These are phyloP conservation scores for Saccharomycopsis malanga DNA, from an alignment of 805 yeast species.

Conservation along the genomic window DNA sequence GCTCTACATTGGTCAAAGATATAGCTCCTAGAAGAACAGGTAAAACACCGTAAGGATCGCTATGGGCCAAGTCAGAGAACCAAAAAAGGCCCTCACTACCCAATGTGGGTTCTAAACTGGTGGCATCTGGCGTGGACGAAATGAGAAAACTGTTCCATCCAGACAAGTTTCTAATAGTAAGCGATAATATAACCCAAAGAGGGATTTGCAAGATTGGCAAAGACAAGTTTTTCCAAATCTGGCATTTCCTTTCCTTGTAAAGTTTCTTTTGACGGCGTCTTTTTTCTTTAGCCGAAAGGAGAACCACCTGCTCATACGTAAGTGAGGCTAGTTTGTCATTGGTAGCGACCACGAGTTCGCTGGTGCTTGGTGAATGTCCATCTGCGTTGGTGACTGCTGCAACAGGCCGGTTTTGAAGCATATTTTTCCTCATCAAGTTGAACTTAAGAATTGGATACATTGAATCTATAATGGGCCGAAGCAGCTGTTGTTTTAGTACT, in stretches of 20 bases:
- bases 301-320: slow-evolving; percentile 69
- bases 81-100: slow-evolving; percentile 52
- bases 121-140: slow-evolving; percentile 28
- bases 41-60: slow-evolving; percentile 55
- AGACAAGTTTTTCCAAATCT: slow-evolving; percentile 70
- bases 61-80: slow-evolving; percentile 50
- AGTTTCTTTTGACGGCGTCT: slow-evolving; percentile 64
- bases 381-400: slow-evolving; percentile 25
- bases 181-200: slow-evolving; percentile 72
- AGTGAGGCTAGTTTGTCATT: slow-evolving; percentile 34
- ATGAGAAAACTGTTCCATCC: slow-evolving; percentile 40
- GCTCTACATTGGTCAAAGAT: slow-evolving; percentile 73
- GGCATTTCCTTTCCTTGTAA: slow-evolving; percentile 62
- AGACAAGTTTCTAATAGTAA: slow-evolving; percentile 66
- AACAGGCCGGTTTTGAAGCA: slow-evolving; percentile 22
- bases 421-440: slow-evolving; percentile 43
- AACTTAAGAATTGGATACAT: slow-evolving; percentile 65
- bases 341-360: slow-evolving; percentile 20
- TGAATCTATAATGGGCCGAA: slow-evolving; percentile 66
- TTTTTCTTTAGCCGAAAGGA: slow-evolving; percentile 71
- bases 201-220: slow-evolving; percentile 83
- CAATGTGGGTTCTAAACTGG: slow-evolving; percentile 44
- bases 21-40: slow-evolving; percentile 69
- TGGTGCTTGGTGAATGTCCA: slow-evolving; percentile 14
- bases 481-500: slow-evolving; percentile 59